Evolutionary conservation across 148 eudicot genomes (phyloP), one percentile per base, ranked within the genome.

Genomic region (Amaranthus cruentus): DNA sequence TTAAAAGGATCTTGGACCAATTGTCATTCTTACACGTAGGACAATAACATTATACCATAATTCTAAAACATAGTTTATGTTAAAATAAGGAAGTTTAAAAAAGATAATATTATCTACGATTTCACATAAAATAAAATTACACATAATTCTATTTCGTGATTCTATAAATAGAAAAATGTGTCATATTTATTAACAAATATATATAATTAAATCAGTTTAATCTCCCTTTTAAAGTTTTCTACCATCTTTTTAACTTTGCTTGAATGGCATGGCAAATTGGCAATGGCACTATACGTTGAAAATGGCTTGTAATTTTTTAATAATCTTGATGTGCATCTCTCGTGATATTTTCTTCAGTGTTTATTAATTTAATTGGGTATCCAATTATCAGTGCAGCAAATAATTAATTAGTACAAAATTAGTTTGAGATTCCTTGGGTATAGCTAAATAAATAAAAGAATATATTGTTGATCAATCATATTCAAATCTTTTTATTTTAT

Each of bases 371-470:
- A 28, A 28, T 28, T 15, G 42, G 58, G 10, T 28, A 46, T 47
- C 4, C 48, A 4, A 71, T 28, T 53, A 46, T 42, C 6, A 48
- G 15, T 56, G 63, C 42, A 53, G 49, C 54, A 7, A 46, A 7
- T 12, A 52, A 43, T 53, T n/a, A 70, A 55, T 43, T 43, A 70
- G 14, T 7, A 43, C 3, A n/a, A n/a, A 15, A 54, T 63, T 62
- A 76, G 9, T 55, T 70, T 62, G 9, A n/a, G 72, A 52, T 76
- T 64, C 71, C 46, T 66, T 55, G 44, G 15, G 6, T 58, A 8
- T 76, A 61, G 47, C 2, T 69, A 51, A 5, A n/a, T 69, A 51
- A 5, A n/a, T 18, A 48, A 74, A 53, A 43, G 28, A 28, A 62
- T 62, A 8, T 10, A 7, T 43, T 49, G 72, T 55, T 55, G 7